These are phyloP conservation scores for Gamarada debralockiae DNA, from an alignment of 495 filamentous ascomycete species.

Conservation along the genomic window DNA sequence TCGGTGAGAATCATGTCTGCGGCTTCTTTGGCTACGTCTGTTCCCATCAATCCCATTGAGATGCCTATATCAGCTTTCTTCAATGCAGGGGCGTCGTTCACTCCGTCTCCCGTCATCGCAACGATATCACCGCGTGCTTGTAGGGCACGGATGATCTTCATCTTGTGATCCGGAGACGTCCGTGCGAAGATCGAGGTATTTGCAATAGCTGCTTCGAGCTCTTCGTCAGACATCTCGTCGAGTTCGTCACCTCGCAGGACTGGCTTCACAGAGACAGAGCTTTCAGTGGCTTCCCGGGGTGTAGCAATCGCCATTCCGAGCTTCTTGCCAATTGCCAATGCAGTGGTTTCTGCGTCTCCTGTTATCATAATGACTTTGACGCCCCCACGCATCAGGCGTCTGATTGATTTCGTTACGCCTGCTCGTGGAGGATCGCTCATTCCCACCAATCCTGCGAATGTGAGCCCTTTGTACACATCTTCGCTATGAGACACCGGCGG, in stretches of 20 bases:
- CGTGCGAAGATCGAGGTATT: constrained; percentile 92
- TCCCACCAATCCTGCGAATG: constrained; percentile 87
- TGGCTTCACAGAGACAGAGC: constrained; percentile 51
- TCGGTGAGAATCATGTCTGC: constrained; percentile 99
- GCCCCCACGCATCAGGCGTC: constrained; percentile 85
- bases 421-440: constrained; percentile 96
- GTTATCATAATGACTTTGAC: constrained; percentile 99
- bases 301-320: constrained; percentile 77
- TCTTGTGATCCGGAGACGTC: constrained; percentile 94
- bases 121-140: constrained; percentile 95
- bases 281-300: constrained; percentile 37
- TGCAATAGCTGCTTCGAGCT: constrained; percentile 77
- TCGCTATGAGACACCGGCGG: constrained; percentile 50
- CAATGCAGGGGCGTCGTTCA: constrained; percentile 94
- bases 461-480: constrained; percentile 73
- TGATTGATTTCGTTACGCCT: constrained; percentile 84
- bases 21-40: constrained; percentile 97
- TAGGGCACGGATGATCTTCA: constrained; percentile 91
- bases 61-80: constrained; percentile 99
- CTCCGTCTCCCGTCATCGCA: constrained; percentile 97
- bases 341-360: constrained; percentile 91
- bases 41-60: constrained; percentile 92
- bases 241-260: constrained; percentile 88
- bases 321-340: constrained; percentile 86
- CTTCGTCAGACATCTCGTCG: constrained; percentile 80